These are phyloP conservation scores for Diutina siamensis DNA, from an alignment of 1,139 yeast species.

Conservation along the genomic window DNA sequence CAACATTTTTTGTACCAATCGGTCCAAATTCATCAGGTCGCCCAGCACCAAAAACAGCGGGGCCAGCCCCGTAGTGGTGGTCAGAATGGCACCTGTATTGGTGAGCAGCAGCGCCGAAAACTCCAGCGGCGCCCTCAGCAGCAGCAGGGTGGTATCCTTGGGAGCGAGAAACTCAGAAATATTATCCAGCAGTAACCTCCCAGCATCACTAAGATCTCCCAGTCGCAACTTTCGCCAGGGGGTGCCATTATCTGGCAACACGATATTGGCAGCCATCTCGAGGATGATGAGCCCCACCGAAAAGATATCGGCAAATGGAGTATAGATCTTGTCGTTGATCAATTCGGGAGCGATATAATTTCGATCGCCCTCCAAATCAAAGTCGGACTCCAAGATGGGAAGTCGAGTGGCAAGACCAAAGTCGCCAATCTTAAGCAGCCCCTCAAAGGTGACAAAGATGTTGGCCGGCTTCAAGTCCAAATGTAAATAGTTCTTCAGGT, in stretches of 20 bases:
- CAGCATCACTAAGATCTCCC: constrained; percentile 94
- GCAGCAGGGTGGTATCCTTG: constrained; percentile 11
- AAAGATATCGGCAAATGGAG: constrained; percentile 89
- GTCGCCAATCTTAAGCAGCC: constrained; percentile 77
- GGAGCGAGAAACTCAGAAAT: constrained; percentile 31
- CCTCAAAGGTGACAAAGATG: constrained; percentile 88
- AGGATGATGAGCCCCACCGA: constrained; percentile 85
- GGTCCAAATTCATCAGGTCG: constrained; percentile 40
- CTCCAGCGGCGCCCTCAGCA: not conserved
- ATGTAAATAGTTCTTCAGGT: constrained; percentile 65
- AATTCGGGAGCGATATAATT: constrained; percentile 98
- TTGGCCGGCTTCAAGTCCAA: constrained; percentile 92
- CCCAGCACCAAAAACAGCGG: constrained; percentile 65
- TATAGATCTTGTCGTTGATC: constrained; percentile 69
- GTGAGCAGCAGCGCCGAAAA: not conserved
- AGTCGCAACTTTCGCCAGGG: constrained; percentile 95
- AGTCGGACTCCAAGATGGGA: constrained; percentile 42
- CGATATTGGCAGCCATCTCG: constrained; percentile 92
- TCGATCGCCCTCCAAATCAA: constrained; percentile 94
- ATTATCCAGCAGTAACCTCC: constrained; percentile 55
- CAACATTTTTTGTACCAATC: constrained; percentile 79
- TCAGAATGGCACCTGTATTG: not conserved
- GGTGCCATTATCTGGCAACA: constrained; percentile 90
- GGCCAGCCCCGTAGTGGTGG: constrained; percentile 54
- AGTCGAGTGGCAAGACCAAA: constrained; percentile 50